These are phyloP conservation scores for Ogataea methanolica DNA, from an alignment of 805 yeast genomes.

Conservation along the genomic window DNA sequence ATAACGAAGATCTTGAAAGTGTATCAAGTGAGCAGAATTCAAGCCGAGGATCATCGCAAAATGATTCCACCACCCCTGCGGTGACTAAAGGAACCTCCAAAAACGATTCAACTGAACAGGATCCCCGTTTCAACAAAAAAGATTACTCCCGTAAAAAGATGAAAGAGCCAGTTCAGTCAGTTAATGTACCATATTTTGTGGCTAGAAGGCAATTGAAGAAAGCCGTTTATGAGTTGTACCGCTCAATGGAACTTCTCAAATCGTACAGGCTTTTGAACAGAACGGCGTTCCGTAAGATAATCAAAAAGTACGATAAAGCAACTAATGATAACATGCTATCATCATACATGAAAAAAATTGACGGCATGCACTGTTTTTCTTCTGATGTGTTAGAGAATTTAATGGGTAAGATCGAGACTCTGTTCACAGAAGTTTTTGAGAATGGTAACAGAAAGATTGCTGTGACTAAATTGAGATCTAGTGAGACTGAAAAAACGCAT, in stretches of 20 bases:
- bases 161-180: constrained; percentile 1
- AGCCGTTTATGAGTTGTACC: constrained; percentile 68
- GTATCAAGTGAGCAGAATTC: not conserved
- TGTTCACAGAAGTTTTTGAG: constrained; percentile 64
- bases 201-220: constrained; percentile 66
- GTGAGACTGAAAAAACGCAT: constrained; percentile 35
- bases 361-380: constrained; percentile 51
- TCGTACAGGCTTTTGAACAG: constrained; percentile 74
- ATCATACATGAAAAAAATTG: constrained; percentile 54
- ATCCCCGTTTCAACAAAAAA: constrained; percentile 33
- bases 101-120: constrained; percentile 7
- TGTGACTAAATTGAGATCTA: constrained; percentile 61
- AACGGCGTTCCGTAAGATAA: constrained; percentile 83
- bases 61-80: no score
- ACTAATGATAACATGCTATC: constrained; percentile 40
- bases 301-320: constrained; percentile 86
- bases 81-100: not conserved
- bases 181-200: constrained; percentile 48
- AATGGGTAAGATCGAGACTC: constrained; percentile 57
- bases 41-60: not conserved
- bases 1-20: constrained; percentile 1
- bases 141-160: constrained; percentile 42
- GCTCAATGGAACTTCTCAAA: constrained; percentile 63
- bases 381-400: constrained; percentile 67
- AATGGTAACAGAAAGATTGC: constrained; percentile 67